These are phyloP conservation scores for Serendipita sp. DNA, from an alignment of 768 basidiomycete species.

Conservation along the genomic window DNA sequence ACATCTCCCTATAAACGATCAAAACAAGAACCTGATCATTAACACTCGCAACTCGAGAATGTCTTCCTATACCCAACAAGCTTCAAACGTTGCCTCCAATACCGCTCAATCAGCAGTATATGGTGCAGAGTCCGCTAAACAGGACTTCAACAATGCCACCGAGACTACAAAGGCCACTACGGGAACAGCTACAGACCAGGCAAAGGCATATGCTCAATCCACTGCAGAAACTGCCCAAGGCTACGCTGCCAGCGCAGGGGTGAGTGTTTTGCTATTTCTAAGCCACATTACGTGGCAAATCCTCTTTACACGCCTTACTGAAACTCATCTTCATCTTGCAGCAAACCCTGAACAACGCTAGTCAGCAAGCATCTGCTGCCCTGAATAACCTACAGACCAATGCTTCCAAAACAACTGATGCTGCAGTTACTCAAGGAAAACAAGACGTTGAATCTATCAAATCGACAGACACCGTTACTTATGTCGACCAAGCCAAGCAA, in stretches of 20 bases:
- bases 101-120: background rate
- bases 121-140: background rate
- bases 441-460: slow-evolving; percentile 31
- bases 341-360: background rate
- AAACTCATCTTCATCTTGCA: background rate
- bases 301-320: background rate
- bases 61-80: slow-evolving; percentile 2
- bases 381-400: slow-evolving; percentile 18
- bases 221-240: background rate
- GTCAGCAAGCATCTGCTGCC: slow-evolving; percentile 13
- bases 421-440: slow-evolving; percentile 41
- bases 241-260: background rate
- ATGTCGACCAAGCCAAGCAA: slow-evolving; percentile 39
- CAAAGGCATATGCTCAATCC: background rate
- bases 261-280: background rate
- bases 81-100: background rate
- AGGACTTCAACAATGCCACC: background rate
- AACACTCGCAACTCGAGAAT: background rate
- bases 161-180: background rate
- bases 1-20: no score
- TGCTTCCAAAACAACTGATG: slow-evolving; percentile 25
- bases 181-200: background rate
- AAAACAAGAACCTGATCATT: no score
- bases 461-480: slow-evolving; percentile 23
- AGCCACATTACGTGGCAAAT: background rate